Base-by-base conservation (phyloP, 192 early-diverging fungal species). In the Diversispora epigaea region DNA sequence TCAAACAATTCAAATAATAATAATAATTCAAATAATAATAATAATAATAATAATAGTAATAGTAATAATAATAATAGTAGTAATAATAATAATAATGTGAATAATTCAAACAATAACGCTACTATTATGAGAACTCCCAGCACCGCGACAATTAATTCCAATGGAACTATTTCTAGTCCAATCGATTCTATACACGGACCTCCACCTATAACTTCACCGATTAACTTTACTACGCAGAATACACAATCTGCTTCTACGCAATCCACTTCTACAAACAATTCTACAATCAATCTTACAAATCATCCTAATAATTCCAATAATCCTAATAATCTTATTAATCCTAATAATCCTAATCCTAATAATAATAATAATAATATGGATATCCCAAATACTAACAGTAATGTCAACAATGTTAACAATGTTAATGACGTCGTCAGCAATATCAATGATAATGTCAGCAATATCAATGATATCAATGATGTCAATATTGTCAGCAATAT, bases 41-140 rank as follows among this genome's bases (percentile, higher is more conserved):
- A n/a, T 64, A n/a, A 10, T 60, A 3, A 9, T 64, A 64, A 17
- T 41, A n/a, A 44, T n/a, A 17, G n/a, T 7, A 4, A 25, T 60
- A 11, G 57, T 25, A 22, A 21, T 60, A 19, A 25, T 32, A 25
- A 21, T 0, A 60, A 32, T 25, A 52, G 7, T 8, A 52, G 9
- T 0, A 52, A 15, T 8, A 60, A 22, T 19, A 25, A 1, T 3
- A 22, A 4, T 58, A 25, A 64, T 64, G 5, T 40, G n/a, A 19
- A 14, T n/a, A 64, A n/a, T 4, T 11, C 12, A 11, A 14, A 54
- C 50, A 52, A 4, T 54, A 54, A 54, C 10, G 4, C 14, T 14
- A 11, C 50, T n/a, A 64, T 64, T 32, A 40, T 44, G 39, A 64
- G 62, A 43, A n/a, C 62, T 8, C 62, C 62, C 40, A 64, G 62